Evolutionary conservation across 305 asterid genomes (phyloP).

Genomic region (Fraxinus ornus): DNA sequence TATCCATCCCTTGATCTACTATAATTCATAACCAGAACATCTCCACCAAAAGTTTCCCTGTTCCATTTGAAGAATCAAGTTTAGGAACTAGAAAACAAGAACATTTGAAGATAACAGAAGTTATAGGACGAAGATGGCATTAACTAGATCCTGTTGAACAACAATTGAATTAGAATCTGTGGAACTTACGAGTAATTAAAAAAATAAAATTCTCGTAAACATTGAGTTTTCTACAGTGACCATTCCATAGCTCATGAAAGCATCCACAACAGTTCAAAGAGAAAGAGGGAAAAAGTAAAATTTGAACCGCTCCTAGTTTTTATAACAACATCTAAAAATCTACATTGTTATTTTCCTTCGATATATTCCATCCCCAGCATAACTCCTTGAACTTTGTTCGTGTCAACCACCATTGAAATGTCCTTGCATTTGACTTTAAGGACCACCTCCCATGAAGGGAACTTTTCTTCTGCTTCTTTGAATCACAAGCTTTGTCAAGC

Average conservation of each 20-base stretch:
- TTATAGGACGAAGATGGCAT: not conserved
- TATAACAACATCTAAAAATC: not conserved
- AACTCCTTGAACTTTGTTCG: not conserved
- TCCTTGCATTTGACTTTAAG: not conserved
- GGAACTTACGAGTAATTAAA: not conserved
- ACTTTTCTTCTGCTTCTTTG: not conserved
- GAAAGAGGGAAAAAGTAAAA: not conserved
- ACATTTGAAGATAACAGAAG: not conserved
- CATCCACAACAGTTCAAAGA: not conserved
- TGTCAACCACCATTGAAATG: not conserved
- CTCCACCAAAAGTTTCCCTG: constrained; percentile 8
- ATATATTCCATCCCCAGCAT: not conserved
- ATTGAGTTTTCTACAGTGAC: not conserved
- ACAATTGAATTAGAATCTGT: not conserved
- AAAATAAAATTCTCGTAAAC: not conserved
- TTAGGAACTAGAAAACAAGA: not conserved
- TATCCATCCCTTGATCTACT: constrained; percentile 39
- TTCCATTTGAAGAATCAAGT: not conserved
- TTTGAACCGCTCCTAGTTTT: not conserved
- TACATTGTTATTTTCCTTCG: not conserved
- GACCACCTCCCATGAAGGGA: not conserved
- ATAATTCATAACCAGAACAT: constrained; percentile 7
- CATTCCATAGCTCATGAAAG: not conserved
- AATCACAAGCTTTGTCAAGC: not conserved
- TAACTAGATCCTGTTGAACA: not conserved